Evolutionary conservation across 2,329 filamentous ascomycete species (phyloP), one percentile per base, ranked within the genome.

Genomic region (Amesomyces nigricolor): DNA sequence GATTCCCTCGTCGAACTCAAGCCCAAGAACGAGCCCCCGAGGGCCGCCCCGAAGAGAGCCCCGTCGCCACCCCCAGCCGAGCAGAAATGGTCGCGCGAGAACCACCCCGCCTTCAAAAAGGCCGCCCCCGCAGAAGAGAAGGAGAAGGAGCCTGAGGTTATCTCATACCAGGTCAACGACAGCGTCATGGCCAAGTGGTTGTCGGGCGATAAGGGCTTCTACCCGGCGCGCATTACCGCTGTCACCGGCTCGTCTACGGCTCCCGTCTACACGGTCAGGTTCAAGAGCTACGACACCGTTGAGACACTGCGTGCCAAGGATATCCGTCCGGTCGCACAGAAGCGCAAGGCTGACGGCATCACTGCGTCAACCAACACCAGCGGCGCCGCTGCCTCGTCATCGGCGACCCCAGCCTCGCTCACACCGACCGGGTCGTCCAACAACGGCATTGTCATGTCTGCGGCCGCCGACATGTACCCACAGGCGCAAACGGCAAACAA

Each of bases 211-310:
- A 90, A 88, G 67, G 81, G 82, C 22, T 96, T 91, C 73, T 97
- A 97, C 73, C 87, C 90, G 45, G 94, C 91, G 42, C 86, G 89
- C 66, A 95, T 99, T 71, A 92, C 90, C 50, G 91, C 88, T 51
- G 91, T 96, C 65, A 96, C 92, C 19, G 94, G 94, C 56, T 96
- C 91, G 8, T 86, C 87, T n/a, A 88, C 85, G 43, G 88, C 89
- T 51, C 92, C 91, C 37, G 89, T 96, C 61, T 99, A 96, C 70
- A 87, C 89, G 47, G 91, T 99, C 71, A 94, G 88, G 64, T 99
- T 97, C 78, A 92, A 95, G 73, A 89, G 84, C 66, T 97, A 97
- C 73, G 83, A 86, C 61, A 90, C 81, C 19, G 89, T 87, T 45
- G 91, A 96, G 71, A 94, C 88, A 35, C 73, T 95, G 58, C 82